Evolutionary conservation across 345 rosid species (phyloP).

Genomic region (Salix exigua): DNA sequence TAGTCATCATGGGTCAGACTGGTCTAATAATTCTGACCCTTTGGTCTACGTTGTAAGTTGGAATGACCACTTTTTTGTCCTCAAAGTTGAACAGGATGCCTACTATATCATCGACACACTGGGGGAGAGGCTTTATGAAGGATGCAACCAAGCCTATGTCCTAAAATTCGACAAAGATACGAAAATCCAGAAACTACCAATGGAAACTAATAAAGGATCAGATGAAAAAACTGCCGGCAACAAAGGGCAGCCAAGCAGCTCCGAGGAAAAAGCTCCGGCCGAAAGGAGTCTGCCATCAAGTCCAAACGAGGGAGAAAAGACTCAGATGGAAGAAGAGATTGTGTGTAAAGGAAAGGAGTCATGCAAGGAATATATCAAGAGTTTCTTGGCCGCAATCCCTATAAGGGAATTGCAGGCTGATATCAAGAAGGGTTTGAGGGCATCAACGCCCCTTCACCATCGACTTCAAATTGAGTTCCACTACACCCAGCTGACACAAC

Average conservation of each 20-base stretch:
- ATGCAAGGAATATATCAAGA: slow-evolving; percentile 67
- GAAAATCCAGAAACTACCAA: slow-evolving; percentile 24
- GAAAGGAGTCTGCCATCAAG: background rate
- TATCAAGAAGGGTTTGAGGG: slow-evolving; percentile 53
- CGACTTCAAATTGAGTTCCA: slow-evolving; percentile 66
- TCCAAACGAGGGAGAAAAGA: background rate
- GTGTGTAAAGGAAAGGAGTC: slow-evolving; percentile 52
- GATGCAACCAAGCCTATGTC: slow-evolving; percentile 56
- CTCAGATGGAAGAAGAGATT: slow-evolving; percentile 24
- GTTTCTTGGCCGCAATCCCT: slow-evolving; percentile 65
- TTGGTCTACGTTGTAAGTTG: slow-evolving; percentile 59
- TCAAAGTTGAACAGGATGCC: slow-evolving; percentile 57
- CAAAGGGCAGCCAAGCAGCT: background rate
- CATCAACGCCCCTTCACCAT: slow-evolving; percentile 57
- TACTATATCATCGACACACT: slow-evolving; percentile 64
- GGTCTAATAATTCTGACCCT: slow-evolving; percentile 10
- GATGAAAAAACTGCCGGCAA: slow-evolving; percentile 18
- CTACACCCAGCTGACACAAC: slow-evolving; percentile 33
- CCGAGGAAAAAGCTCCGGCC: slow-evolving; percentile 10
- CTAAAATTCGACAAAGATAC: slow-evolving; percentile 52
- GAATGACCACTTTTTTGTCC: slow-evolving; percentile 70
- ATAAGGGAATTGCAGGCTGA: slow-evolving; percentile 55
- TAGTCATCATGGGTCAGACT: slow-evolving; percentile 12
- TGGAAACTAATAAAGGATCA: slow-evolving; percentile 14
- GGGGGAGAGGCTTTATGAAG: slow-evolving; percentile 66